These are phyloP conservation scores for Panicum hallii DNA, from an alignment of 202 grass and related monocot species.

Conservation along the genomic window DNA sequence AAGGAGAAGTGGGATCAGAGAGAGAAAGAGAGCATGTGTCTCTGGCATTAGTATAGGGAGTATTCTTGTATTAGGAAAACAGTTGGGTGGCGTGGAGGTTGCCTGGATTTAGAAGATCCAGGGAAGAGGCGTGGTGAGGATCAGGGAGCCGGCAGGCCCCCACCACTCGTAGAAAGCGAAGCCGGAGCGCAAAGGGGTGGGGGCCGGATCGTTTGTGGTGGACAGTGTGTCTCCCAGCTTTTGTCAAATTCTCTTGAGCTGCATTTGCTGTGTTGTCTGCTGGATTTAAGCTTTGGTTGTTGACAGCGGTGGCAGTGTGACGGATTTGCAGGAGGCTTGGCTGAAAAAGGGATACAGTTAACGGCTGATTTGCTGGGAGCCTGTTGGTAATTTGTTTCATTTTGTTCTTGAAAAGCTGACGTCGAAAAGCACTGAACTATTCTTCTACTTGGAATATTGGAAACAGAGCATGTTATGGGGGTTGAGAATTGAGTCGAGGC, in stretches of 20 bases:
- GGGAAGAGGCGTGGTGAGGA: slow-evolving; percentile 26
- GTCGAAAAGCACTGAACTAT: background rate
- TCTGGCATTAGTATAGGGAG: no score
- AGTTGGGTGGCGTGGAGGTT: slow-evolving; percentile 43
- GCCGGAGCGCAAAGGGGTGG: background rate
- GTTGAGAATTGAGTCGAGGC: background rate
- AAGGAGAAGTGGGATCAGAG: background rate
- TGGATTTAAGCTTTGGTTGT: slow-evolving; percentile 33
- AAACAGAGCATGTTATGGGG: background rate
- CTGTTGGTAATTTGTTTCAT: background rate
- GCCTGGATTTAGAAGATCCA: slow-evolving; percentile 53
- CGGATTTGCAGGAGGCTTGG: slow-evolving; percentile 34
- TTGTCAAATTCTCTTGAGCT: slow-evolving; percentile 31
- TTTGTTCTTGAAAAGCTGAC: background rate
- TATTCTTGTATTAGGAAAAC: no score
- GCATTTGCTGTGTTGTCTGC: slow-evolving; percentile 40
- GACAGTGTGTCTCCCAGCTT: slow-evolving; percentile 30
- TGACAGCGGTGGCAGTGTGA: slow-evolving; percentile 11
- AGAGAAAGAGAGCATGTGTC: slow-evolving; percentile 19
- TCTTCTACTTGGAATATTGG: slow-evolving; percentile 1
- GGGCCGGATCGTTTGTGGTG: slow-evolving; percentile 45
- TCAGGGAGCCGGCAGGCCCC: slow-evolving; percentile 23
- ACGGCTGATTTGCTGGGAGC: background rate
- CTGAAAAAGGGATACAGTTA: background rate
- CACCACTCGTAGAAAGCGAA: slow-evolving; percentile 48